These are phyloP conservation scores for Tagetes patula DNA, from an alignment of 129 eudicot species.

Conservation along the genomic window DNA sequence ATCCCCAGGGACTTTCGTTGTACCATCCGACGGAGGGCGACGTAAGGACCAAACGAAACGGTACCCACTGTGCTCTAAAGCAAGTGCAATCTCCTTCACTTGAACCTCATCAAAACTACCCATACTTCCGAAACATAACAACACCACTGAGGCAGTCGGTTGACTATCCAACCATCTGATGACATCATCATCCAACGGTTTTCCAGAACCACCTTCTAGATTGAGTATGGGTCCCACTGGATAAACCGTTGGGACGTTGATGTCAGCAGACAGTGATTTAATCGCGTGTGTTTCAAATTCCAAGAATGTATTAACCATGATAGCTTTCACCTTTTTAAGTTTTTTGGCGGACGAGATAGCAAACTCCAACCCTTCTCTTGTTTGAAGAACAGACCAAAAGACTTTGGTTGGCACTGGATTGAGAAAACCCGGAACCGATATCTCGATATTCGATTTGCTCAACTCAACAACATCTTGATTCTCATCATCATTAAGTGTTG, in stretches of 20 bases:
- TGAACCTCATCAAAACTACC: slow-evolving; percentile 31
- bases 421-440: slow-evolving; percentile 10
- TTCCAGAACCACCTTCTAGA: slow-evolving; percentile 7
- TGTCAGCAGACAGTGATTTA: slow-evolving; percentile 6
- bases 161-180: slow-evolving; percentile 26
- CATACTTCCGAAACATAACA: slow-evolving; percentile 25
- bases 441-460: slow-evolving; percentile 9
- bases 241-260: slow-evolving; percentile 31
- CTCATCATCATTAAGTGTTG: slow-evolving; percentile 8
- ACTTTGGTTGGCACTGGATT: slow-evolving; percentile 32
- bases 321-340: slow-evolving; percentile 29
- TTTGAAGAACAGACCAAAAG: neutral
- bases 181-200: slow-evolving; percentile 5
- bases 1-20: neutral
- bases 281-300: slow-evolving; percentile 34
- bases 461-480: slow-evolving; percentile 17
- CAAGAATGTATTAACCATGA: slow-evolving; percentile 28
- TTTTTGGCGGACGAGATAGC: neutral
- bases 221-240: slow-evolving; percentile 32
- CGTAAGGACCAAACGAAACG: slow-evolving; percentile 45
- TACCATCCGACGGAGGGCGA: neutral
- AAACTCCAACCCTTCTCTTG: neutral
- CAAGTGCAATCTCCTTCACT: slow-evolving; percentile 39
- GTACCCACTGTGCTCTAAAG: slow-evolving; percentile 30
- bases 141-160: slow-evolving; percentile 18